phyloP scores from a whole-genome alignment of 2,329 filamentous ascomycete genomes.

The Fusarium gaditjirri region DNA sequence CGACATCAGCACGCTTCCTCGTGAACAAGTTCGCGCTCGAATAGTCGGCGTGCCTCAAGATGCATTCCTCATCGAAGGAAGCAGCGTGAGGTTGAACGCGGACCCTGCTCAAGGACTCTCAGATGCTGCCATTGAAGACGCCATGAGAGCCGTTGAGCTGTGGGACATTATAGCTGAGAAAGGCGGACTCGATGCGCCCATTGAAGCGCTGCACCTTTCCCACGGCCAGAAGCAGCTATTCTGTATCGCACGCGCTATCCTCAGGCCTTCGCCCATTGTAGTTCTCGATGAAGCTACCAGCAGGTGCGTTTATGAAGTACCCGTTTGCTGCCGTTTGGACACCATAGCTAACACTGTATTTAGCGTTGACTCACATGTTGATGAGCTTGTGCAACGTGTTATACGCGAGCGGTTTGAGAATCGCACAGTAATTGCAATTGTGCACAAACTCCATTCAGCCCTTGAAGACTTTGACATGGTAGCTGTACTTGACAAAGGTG shows the following conservation, averaged over 20 bases:
- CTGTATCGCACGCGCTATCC: conserved; percentile 57
- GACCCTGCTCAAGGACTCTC: conserved; percentile 53
- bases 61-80: conserved; percentile 58
- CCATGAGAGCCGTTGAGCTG: conserved; percentile 58
- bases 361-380: conserved; percentile 32
- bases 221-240: conserved; percentile 62
- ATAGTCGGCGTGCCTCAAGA: conserved; percentile 63
- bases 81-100: conserved; percentile 57
- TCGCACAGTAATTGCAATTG: conserved; percentile 42
- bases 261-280: conserved; percentile 52
- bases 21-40: conserved; percentile 40
- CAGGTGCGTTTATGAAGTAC: conserved; percentile 39
- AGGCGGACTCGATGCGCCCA: conserved; percentile 51
- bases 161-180: conserved; percentile 53
- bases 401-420: conserved; percentile 33
- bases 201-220: conserved; percentile 51
- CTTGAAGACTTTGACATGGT: conserved; percentile 37
- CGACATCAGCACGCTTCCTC: conserved; percentile 47
- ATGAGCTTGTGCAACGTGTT: conserved; percentile 30
- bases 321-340: background rate
- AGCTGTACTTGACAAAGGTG: conserved; percentile 34
- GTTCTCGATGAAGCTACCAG: conserved; percentile 57
- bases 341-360: background rate
- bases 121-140: conserved; percentile 55
- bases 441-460: conserved; percentile 41